A percentile compares a stretch with the other conserved stretches of the same genome.
Evolutionary conservation across 352 stramenopile genomes (phyloP).

Genomic region (Globisporangium acanthophoron): DNA sequence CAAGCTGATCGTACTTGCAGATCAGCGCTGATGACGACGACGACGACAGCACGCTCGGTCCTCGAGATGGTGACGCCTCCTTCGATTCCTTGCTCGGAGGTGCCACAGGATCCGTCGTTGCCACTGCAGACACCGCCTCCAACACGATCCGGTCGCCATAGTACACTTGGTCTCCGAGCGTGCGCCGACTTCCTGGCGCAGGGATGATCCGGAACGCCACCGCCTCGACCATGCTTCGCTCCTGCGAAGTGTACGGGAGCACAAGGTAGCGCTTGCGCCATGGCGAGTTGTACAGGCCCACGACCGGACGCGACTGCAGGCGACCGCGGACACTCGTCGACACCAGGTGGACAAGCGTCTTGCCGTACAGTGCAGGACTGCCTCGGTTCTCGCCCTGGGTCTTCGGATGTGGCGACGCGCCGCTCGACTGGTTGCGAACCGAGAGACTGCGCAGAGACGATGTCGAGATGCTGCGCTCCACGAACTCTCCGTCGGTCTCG

Average conservation of each 20-base stretch:
- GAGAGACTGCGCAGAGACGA: slow-evolving; percentile 20
- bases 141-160: slow-evolving; percentile 76
- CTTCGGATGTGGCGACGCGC: slow-evolving; percentile 12
- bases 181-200: slow-evolving; percentile 38
- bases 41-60: slow-evolving; percentile 10
- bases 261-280: slow-evolving; percentile 84
- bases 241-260: slow-evolving; percentile 63
- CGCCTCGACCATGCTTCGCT: slow-evolving; percentile 61
- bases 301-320: slow-evolving; percentile 61
- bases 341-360: slow-evolving; percentile 64
- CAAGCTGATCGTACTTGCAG: slow-evolving; percentile 78
- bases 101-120: background rate
- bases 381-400: slow-evolving; percentile 19
- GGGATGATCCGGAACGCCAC: slow-evolving; percentile 75
- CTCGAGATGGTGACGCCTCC: slow-evolving; percentile 10
- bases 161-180: slow-evolving; percentile 62
- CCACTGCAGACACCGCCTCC: slow-evolving; percentile 30
- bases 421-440: slow-evolving; percentile 7
- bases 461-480: slow-evolving; percentile 14
- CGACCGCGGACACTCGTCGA: slow-evolving; percentile 71
- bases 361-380: slow-evolving; percentile 50
- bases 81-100: background rate
- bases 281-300: slow-evolving; percentile 75
- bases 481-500: slow-evolving; percentile 26
- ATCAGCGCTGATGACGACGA: slow-evolving; percentile 21